phyloP scores from a whole-genome alignment of 345 rosid species.

The Brassica incana region DNA sequence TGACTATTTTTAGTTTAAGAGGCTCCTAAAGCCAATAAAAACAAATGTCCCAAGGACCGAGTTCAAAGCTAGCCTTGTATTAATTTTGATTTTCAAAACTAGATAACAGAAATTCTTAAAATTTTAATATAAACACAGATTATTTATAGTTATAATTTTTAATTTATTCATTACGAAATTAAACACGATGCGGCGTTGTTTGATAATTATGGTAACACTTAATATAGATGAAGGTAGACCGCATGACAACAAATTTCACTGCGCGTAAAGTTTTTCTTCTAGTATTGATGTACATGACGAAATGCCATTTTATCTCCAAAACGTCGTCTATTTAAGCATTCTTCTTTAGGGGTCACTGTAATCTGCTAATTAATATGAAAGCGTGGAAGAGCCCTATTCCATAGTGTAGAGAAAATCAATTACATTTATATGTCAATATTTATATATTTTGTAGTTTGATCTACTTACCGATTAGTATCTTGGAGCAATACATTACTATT shows the following conservation, averaged over 20 bases:
- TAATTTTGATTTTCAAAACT: neutral
- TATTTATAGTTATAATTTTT: neutral
- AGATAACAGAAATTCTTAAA: neutral
- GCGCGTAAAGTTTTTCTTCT: neutral
- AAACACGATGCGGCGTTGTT: neutral
- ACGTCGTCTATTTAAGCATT: neutral
- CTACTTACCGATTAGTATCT: neutral
- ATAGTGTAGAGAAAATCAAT: neutral
- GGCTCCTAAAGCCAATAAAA: neutral
- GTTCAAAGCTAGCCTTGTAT: neutral
- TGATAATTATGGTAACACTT: neutral
- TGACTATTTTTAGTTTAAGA: neutral
- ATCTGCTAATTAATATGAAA: neutral
- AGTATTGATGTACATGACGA: neutral
- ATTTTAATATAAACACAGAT: neutral
- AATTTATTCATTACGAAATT: neutral
- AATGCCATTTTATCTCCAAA: neutral
- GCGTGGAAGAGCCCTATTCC: neutral
- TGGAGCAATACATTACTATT: neutral
- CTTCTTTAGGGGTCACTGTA: neutral
- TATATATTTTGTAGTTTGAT: neutral
- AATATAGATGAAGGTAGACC: neutral
- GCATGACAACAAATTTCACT: neutral
- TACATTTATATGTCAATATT: neutral
- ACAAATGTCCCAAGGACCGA: neutral